phyloP scores from a whole-genome alignment of 139 green algal genomes.

The Tetratostichococcus sp. region DNA sequence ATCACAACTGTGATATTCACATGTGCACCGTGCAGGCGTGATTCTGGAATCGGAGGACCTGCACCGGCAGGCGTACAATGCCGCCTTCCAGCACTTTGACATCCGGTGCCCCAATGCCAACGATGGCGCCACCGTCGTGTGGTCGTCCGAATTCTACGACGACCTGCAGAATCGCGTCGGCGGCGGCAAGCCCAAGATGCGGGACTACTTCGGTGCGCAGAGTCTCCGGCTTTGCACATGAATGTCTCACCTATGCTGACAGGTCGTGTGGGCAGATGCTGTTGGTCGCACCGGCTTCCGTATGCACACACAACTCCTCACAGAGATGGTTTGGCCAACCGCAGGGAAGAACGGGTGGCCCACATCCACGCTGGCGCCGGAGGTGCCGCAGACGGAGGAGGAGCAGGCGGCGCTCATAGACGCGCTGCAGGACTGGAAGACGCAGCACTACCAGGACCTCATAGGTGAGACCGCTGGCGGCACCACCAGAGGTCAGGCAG shows the following conservation, averaged over 20 bases:
- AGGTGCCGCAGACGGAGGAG: conserved; percentile 50
- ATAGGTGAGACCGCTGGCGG: too few relatives aligned
- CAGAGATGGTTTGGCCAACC: background rate
- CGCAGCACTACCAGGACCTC: conserved; percentile 64
- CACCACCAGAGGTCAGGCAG: too few relatives aligned
- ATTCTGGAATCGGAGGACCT: conserved; percentile 92
- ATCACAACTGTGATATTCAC: too few relatives aligned
- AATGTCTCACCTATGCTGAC: background rate
- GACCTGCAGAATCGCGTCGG: conserved; percentile 83
- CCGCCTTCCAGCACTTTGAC: conserved; percentile 76
- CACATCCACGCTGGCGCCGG: conserved; percentile 39
- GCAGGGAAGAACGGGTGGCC: conserved; percentile 76
- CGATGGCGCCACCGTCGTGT: conserved; percentile 39
- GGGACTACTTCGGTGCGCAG: conserved; percentile 56
- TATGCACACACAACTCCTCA: too few relatives aligned
- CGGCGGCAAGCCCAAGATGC: conserved; percentile 95
- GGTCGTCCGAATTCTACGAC: conserved; percentile 84
- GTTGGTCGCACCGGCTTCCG: too few relatives aligned
- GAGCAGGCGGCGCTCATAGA: conserved; percentile 78
- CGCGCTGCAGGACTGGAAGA: conserved; percentile 82
- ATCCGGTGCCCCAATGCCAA: conserved; percentile 32
- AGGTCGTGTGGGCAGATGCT: too few relatives aligned
- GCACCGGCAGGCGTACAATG: conserved; percentile 89
- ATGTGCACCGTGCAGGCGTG: conserved; percentile 69
- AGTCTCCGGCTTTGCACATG: background rate